phyloP scores from a whole-genome alignment of 73 alveolate species.

The Strombidium stylifer region DNA sequence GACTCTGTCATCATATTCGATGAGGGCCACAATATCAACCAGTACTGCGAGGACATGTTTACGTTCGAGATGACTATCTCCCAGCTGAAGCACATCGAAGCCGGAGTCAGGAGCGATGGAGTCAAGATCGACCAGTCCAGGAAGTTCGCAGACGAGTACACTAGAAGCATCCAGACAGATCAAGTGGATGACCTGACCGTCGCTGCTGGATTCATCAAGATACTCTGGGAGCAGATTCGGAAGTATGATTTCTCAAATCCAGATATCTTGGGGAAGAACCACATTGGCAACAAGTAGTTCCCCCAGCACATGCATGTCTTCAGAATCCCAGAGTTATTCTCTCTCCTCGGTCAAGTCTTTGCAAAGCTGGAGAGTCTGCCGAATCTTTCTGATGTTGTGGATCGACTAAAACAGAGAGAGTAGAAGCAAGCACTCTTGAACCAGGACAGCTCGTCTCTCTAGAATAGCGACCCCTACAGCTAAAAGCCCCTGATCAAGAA shows the following conservation, averaged over 20 bases:
- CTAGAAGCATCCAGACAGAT: too few species aligned
- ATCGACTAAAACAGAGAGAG: too few species aligned
- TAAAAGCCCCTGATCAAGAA: slow-evolving; percentile 8
- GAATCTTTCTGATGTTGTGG: slow-evolving; percentile 32
- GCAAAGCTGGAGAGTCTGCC: slow-evolving; percentile 39
- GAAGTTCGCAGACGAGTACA: too few species aligned
- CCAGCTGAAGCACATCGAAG: neutral
- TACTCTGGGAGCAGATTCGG: too few species aligned
- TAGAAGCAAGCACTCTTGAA: too few species aligned
- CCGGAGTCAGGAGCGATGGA: too few species aligned
- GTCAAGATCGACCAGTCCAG: too few species aligned
- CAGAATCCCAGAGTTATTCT: slow-evolving; percentile 31
- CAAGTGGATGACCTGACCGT: too few species aligned
- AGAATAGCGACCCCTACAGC: neutral
- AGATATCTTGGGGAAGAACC: slow-evolving; percentile 5
- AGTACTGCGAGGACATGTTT: slow-evolving; percentile 46
- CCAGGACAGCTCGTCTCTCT: too few species aligned
- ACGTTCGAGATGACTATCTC: slow-evolving; percentile 48
- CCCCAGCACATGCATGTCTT: slow-evolving; percentile 30
- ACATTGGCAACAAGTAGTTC: neutral
- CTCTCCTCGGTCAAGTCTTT: slow-evolving; percentile 29
- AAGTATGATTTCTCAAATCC: too few species aligned
- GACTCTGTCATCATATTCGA: slow-evolving; percentile 81
- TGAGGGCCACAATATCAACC: slow-evolving; percentile 93
- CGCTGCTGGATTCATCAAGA: too few species aligned